Conservation (phyloP, 2,329 filamentous ascomycete species). For the Cercospora canescens region DNA sequence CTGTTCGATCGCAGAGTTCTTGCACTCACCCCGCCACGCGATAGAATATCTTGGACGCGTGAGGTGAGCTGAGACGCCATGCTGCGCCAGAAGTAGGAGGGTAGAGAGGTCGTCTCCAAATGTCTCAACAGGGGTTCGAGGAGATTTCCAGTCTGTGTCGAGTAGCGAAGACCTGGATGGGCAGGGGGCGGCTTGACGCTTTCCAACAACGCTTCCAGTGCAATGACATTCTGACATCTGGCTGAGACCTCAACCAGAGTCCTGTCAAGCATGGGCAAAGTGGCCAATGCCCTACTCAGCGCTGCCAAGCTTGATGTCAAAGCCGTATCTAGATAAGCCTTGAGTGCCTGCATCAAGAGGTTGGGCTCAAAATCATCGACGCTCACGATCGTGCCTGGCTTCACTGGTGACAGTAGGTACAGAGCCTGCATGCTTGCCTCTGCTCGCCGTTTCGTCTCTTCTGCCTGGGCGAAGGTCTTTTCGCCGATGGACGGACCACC, state of each 20-base stretch:
- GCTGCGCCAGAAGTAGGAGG: constrained; percentile 91
- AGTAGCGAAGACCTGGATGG: constrained; percentile 62
- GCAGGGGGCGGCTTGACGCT: constrained; percentile 61
- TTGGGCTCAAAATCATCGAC: constrained; percentile 61
- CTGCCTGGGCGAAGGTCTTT: constrained; percentile 59
- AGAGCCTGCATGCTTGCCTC: constrained; percentile 74
- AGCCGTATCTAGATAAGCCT: constrained; percentile 78
- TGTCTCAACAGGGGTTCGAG: constrained; percentile 68
- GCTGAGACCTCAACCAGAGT: constrained; percentile 78
- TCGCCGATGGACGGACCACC: constrained; percentile 29
- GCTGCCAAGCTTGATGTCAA: constrained; percentile 76
- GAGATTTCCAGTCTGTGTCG: constrained; percentile 50
- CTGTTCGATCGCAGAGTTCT: constrained; percentile 77
- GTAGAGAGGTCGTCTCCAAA: constrained; percentile 82
- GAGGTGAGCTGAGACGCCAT: constrained; percentile 75
- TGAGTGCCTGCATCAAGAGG: constrained; percentile 72
- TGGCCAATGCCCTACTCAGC: constrained; percentile 72
- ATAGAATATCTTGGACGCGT: constrained; percentile 81
- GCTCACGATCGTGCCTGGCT: constrained; percentile 44
- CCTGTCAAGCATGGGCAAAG: constrained; percentile 78
- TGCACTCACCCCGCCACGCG: constrained; percentile 78
- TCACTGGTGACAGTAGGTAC: constrained; percentile 75
- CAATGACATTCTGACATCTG: constrained; percentile 88
- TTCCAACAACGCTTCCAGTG: constrained; percentile 75
- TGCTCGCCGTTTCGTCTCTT: constrained; percentile 73